phyloP scores from a whole-genome alignment of 495 filamentous ascomycete species.

The Trichodelitschia bisporula region DNA sequence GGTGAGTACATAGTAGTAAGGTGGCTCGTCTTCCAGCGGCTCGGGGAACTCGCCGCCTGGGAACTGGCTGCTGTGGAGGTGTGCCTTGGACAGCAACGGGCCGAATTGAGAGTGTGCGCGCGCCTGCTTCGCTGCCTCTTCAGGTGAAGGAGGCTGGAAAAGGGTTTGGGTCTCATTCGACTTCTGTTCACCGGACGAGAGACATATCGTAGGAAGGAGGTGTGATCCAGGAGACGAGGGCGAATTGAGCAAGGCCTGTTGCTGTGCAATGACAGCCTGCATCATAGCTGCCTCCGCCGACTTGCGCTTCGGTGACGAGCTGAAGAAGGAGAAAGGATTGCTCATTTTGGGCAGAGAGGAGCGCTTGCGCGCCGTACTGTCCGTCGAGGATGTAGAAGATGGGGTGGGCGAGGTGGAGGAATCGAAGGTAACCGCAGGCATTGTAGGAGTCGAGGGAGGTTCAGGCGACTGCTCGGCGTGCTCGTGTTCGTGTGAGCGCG shows the following conservation, averaged over 20 bases:
- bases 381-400: no score
- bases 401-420: no score
- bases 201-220: slow-evolving; percentile 83
- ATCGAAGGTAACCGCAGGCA: no score
- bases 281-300: slow-evolving; percentile 29
- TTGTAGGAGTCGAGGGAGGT: no score
- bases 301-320: slow-evolving; percentile 31
- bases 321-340: slow-evolving; percentile 29
- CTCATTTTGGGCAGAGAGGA: slow-evolving; percentile 45
- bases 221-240: slow-evolving; percentile 34
- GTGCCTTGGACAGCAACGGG: slow-evolving; percentile 50
- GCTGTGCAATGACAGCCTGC: slow-evolving; percentile 27
- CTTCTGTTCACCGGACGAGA: slow-evolving; percentile 62
- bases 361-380: no score
- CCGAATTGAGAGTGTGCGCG: slow-evolving; percentile 82
- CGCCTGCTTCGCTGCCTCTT: slow-evolving; percentile 48
- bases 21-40: slow-evolving; percentile 82
- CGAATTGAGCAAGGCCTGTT: slow-evolving; percentile 29
- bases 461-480: no score
- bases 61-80: slow-evolving; percentile 70
- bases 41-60: slow-evolving; percentile 52
- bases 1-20: slow-evolving; percentile 87
- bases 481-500: no score
- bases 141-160: slow-evolving; percentile 76
- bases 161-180: slow-evolving; percentile 45